phyloP scores from a whole-genome alignment of 2,329 filamentous ascomycete species.

The Colletotrichum falcatum region DNA sequence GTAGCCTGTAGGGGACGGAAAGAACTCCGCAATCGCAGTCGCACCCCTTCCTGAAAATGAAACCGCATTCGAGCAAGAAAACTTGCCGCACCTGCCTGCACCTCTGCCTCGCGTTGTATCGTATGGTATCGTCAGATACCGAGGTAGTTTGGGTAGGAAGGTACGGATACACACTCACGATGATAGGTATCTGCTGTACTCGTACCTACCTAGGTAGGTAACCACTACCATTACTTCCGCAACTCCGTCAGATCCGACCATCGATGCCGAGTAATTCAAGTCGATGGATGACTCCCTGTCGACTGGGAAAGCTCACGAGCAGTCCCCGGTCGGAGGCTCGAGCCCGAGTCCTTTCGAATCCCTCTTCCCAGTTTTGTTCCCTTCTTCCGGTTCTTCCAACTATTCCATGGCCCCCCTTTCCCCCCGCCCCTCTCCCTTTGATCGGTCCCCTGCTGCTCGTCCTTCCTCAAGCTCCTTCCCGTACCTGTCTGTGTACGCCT shows the following conservation, averaged over 20 bases:
- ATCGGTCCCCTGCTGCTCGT: constrained; percentile 12
- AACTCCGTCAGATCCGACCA: neutral
- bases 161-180: no score
- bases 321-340: neutral
- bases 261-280: constrained; percentile 11
- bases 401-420: constrained; percentile 19
- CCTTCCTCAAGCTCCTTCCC: constrained; percentile 9
- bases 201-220: neutral
- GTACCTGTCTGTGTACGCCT: no score
- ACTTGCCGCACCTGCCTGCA: constrained; percentile 31
- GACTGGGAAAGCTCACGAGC: constrained; percentile 6
- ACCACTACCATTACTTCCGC: neutral
- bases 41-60: constrained; percentile 35
- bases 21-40: constrained; percentile 32
- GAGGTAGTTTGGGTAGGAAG: no score
- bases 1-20: constrained; percentile 28
- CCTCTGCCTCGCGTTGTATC: constrained; percentile 24
- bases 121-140: constrained; percentile 11
- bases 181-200: no score
- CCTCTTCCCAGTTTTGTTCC: constrained; percentile 1
- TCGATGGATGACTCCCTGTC: constrained; percentile 20
- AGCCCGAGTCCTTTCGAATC: neutral
- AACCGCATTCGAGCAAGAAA: constrained; percentile 26
- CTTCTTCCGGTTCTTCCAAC: constrained; percentile 21
- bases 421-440: constrained; percentile 7